Conservation (phyloP, 345 rosid species). For the Corymbia maculata region DNA sequence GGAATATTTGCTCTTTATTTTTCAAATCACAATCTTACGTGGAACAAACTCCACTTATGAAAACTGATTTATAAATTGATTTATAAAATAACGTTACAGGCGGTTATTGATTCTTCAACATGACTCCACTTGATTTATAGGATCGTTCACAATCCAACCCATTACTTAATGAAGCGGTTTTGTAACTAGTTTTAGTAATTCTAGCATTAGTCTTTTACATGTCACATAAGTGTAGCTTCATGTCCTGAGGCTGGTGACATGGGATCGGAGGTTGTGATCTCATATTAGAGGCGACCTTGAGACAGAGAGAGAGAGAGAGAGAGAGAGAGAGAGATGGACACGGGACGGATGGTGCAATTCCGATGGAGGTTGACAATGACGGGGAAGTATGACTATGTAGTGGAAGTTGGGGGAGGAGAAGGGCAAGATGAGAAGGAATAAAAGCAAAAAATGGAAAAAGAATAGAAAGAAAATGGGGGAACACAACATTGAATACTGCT, state of each 20-base stretch:
- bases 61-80: background rate
- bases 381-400: background rate
- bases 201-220: background rate
- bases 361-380: too few species aligned
- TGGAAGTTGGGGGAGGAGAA: background rate
- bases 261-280: too few species aligned
- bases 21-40: background rate
- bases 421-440: background rate
- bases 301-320: too few species aligned
- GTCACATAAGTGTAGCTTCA: background rate
- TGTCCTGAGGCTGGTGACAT: too few species aligned
- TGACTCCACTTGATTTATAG: background rate
- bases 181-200: background rate
- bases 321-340: too few species aligned
- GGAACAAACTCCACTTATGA: background rate
- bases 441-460: background rate
- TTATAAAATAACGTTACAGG: background rate
- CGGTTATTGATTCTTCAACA: background rate
- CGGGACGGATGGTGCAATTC: too few species aligned
- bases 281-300: too few species aligned
- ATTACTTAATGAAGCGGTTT: background rate
- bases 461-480: background rate
- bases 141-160: background rate
- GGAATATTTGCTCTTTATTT: background rate
- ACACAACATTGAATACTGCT: background rate